Percentiles rank a stretch among this genome's conserved stretches.
phyloP scores from a whole-genome alignment of 805 yeast species.

The Scheffersomyces amazonensis region DNA sequence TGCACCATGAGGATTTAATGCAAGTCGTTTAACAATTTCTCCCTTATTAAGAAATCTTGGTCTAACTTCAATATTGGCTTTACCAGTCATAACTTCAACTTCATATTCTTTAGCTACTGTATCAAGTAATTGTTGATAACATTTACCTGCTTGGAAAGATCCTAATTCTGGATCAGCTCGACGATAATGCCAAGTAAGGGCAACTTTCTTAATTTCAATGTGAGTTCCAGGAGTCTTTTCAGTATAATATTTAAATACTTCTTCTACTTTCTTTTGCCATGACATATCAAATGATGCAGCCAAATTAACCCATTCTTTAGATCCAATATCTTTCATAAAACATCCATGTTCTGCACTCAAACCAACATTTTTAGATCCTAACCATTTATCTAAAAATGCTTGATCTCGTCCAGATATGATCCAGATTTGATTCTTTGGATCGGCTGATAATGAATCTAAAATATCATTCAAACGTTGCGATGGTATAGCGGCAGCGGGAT shows the following conservation, averaged over 20 bases:
- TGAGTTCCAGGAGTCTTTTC: slow-evolving; percentile 88
- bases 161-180: slow-evolving; percentile 94
- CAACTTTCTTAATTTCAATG: slow-evolving; percentile 86
- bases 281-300: slow-evolving; percentile 85
- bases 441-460: slow-evolving; percentile 59
- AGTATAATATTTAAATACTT: slow-evolving; percentile 70
- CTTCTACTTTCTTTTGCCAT: slow-evolving; percentile 85
- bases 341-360: slow-evolving; percentile 98
- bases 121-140: slow-evolving; percentile 54
- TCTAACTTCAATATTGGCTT: slow-evolving; percentile 96
- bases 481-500: slow-evolving; percentile 98
- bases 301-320: slow-evolving; percentile 74
- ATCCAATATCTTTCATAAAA: slow-evolving; percentile 74
- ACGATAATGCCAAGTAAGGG: slow-evolving; percentile 97
- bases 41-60: slow-evolving; percentile 96
- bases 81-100: slow-evolving; percentile 95
- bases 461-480: slow-evolving; percentile 64
- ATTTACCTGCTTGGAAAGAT: slow-evolving; percentile 73
- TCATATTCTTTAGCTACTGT: slow-evolving; percentile 66
- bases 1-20: slow-evolving; percentile 59
- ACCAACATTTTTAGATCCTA: slow-evolving; percentile 73
- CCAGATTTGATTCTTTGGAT: slow-evolving; percentile 88
- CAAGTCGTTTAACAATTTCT: slow-evolving; percentile 83
- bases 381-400: slow-evolving; percentile 81
- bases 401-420: slow-evolving; percentile 95